Conservation (phyloP, 2,329 filamentous ascomycete genomes). For the Xylaria sp. region DNA sequence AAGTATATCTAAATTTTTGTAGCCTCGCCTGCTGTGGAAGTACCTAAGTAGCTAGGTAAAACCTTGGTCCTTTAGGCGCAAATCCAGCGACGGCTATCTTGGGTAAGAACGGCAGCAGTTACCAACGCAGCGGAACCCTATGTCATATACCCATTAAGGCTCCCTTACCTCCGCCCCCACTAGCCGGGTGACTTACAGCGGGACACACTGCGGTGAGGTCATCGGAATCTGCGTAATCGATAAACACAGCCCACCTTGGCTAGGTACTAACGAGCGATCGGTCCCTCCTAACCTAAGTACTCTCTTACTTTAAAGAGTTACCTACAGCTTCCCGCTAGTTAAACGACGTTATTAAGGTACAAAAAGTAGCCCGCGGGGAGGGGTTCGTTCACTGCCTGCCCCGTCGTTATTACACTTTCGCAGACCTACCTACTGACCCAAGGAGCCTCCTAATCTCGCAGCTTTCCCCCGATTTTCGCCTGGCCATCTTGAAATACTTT, state of each 20-base stretch:
- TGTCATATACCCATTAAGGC: not conserved
- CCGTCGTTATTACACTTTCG: slow-evolving; percentile 16
- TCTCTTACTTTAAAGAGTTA: not conserved
- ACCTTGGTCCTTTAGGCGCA: too few species aligned
- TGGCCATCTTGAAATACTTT: not conserved
- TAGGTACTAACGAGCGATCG: slow-evolving; percentile 2
- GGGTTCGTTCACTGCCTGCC: slow-evolving; percentile 15
- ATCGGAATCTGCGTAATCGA: slow-evolving; percentile 39
- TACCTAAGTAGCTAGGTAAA: not conserved
- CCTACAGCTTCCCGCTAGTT: not conserved
- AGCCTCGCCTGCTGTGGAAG: not conserved
- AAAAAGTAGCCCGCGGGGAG: slow-evolving; percentile 16
- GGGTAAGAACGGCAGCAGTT: not conserved
- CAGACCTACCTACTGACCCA: not conserved
- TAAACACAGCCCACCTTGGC: slow-evolving; percentile 36
- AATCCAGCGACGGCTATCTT: not conserved
- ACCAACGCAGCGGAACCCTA: slow-evolving; percentile 19
- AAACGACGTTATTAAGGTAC: slow-evolving; percentile 3
- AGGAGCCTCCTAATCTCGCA: slow-evolving; percentile 5
- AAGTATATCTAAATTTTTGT: not conserved
- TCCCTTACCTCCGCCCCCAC: not conserved
- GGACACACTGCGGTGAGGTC: slow-evolving; percentile 36
- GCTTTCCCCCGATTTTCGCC: not conserved
- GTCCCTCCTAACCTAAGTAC: not conserved
- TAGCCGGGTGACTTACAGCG: slow-evolving; percentile 17